Evolutionary conservation across 192 early-diverging fungal genomes (phyloP).

Genomic region (Gonapodya sp.): DNA sequence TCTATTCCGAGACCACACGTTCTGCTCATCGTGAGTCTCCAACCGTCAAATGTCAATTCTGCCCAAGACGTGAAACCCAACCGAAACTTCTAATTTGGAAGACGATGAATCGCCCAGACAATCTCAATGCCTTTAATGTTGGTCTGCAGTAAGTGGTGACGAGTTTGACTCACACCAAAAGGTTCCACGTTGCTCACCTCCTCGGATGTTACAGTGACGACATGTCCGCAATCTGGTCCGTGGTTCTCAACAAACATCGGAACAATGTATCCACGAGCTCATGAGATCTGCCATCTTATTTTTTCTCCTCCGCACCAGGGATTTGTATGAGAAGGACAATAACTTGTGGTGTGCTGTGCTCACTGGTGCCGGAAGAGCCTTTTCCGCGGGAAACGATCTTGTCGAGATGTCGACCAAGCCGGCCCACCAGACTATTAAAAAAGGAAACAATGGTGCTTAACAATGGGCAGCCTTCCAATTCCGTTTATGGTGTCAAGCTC

Average conservation of each 20-base stretch:
- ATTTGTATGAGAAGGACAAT: slow-evolving; percentile 8
- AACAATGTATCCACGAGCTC: neutral
- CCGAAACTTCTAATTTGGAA: neutral
- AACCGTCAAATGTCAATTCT: neutral
- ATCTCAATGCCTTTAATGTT: slow-evolving; percentile 3
- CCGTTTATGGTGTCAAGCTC: neutral
- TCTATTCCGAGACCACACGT: slow-evolving; percentile 4
- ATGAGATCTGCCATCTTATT: neutral
- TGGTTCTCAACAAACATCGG: neutral
- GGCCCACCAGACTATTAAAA: neutral
- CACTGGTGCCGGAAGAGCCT: slow-evolving; percentile 1
- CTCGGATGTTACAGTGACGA: neutral
- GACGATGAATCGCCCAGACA: slow-evolving; percentile 7
- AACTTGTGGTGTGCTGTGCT: slow-evolving; percentile 3
- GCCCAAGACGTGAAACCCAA: too few relatives aligned
- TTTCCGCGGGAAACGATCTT: slow-evolving; percentile 2
- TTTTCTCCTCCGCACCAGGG: too few relatives aligned
- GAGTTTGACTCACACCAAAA: neutral
- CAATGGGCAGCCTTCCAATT: neutral
- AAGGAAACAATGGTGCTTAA: neutral
- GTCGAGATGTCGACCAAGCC: neutral
- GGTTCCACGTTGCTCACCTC: neutral
- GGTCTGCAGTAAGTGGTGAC: neutral
- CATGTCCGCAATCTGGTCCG: neutral
- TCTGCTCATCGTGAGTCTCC: neutral